Evolutionary conservation across 306 rosid species (phyloP), one percentile per base, ranked within the genome.

Genomic region (Cicer yamashitae): DNA sequence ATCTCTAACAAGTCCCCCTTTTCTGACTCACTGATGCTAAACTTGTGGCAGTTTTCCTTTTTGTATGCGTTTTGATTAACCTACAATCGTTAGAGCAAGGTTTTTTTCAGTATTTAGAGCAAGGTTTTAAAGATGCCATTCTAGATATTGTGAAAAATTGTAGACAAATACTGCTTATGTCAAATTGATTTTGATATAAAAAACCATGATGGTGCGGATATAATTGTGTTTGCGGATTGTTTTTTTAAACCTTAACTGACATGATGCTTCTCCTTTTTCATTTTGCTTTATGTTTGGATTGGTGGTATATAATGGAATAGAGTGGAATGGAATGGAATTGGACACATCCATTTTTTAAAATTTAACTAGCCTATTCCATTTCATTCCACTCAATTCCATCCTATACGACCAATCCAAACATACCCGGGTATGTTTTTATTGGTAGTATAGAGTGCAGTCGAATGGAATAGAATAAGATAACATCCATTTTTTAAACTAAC

Each of bases 271-370:
- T 63, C 69, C n/a, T 5, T 6, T 40, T 11, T 40, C 18, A n/a
- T 20, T 10, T 64, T 43, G 13, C 70, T 41, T 64, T 64, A 64
- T 30, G 56, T 43, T 54, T 54, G 66, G 67, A 6, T 30, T 30
- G 37, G 5, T 30, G 37, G 37, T 30, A 4, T 30, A 30, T 30
- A 30, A 30, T 30, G 5, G 5, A 30, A 4, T 30, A 3, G 37
- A 30, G 34, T 30, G 5, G 5, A 25, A 3, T 25, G 34, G 34
- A 30, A 4, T 30, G 37, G 37, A 30, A 30, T 30, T 30, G 6
- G 37, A 30, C 0, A 30, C 37, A 30, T 30, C 3, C 37, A 30
- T 30, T 30, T 30, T 30, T 30, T 30, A 0, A 30, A 2, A 30
- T 30, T 30, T 30, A 30, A 30, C 37, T 30, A 30, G 37, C 37